A percentile compares a stretch with the other conserved stretches of the same genome.
These are phyloP conservation scores for Gentiana dahurica DNA, from an alignment of 257 asterid genomes.

Conservation along the genomic window DNA sequence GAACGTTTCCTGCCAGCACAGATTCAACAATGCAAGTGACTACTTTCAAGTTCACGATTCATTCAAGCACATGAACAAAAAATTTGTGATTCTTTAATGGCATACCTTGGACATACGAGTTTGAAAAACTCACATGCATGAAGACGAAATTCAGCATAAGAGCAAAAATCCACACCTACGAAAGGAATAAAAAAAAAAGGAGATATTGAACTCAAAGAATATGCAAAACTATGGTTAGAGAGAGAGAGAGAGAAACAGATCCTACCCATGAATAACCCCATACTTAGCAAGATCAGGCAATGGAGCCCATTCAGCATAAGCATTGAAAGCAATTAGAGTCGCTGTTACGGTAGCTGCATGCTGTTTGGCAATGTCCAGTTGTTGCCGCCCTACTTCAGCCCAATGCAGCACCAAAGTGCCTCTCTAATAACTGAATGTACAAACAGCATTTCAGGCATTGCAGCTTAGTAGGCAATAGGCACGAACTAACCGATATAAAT, in stretches of 20 bases:
- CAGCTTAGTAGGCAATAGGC: too few species aligned
- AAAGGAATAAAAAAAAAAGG: slow-evolving; percentile 8
- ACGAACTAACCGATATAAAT: too few species aligned
- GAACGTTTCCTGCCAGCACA: slow-evolving; percentile 64
- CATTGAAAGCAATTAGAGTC: slow-evolving; percentile 73
- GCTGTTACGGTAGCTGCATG: slow-evolving; percentile 87
- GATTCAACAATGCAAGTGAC: slow-evolving; percentile 11
- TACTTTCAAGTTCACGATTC: not conserved
- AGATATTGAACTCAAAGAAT: slow-evolving; percentile 15
- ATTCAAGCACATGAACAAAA: not conserved
- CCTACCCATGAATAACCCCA: slow-evolving; percentile 80
- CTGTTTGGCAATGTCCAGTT: slow-evolving; percentile 78
- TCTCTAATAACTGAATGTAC: slow-evolving; percentile 65
- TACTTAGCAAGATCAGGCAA: slow-evolving; percentile 70
- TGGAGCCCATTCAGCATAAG: slow-evolving; percentile 99
- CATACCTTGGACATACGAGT: slow-evolving; percentile 71
- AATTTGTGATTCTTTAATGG: not conserved
- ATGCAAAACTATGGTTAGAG: too few species aligned
- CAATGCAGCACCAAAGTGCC: slow-evolving; percentile 85
- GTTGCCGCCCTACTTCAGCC: slow-evolving; percentile 70
- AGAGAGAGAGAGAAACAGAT: slow-evolving; percentile 14
- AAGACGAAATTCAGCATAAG: slow-evolving; percentile 81
- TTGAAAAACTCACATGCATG: slow-evolving; percentile 96
- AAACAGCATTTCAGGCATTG: slow-evolving; percentile 2
- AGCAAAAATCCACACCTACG: slow-evolving; percentile 81